Base-by-base conservation (phyloP, 352 stramenopile species). In the Phytopythium chamaehyphon region DNA sequence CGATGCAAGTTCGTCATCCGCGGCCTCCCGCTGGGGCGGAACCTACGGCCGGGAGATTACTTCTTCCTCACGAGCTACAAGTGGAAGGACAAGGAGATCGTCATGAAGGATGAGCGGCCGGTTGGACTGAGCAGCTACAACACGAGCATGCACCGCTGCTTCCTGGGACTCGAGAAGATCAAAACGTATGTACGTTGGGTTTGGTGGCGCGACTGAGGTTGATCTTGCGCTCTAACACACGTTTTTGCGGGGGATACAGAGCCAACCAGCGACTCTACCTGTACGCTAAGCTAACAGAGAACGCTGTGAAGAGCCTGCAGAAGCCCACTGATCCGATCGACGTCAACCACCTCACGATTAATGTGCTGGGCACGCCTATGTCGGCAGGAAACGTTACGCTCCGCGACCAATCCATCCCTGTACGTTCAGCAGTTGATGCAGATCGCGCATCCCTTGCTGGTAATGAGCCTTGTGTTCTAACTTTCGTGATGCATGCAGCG, bases 1-100 rank as follows among this genome's bases (percentile, higher is more conserved):
- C 73, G 84, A 23, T 89, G 79, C 68, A 91, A 92, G 49, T 95
- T 93, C 56, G 84, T 95, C 36, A 66, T 95, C n/a, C 72, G 84
- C 24, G 84, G 84, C 0, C 58, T 95, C 12, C 77, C 81, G 31
- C 61, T 93, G 18, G 84, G 84, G 6, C 73, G 85, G 9, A 90
- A 79, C 36, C 44, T 95, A 31, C 68, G 76, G 1, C 75, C 83
- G 0, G 84, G 84, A 0, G 84, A 95, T 55, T 92, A 92, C 47
- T 95, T 93, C 57, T 95, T 95, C 57, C 67, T 95, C 12, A 88
- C 80, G 23, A 93, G 82, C 56, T 89, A 87, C 71, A 81, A 83
- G 57, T 93, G 77, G 73, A 90, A 89, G 49, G 84, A 95, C 63
- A 89, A 90, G 58, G 84, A 95, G 57, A 76, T 95, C 31, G 79